These are phyloP conservation scores for Lepidopterella palustris DNA, from an alignment of 495 filamentous ascomycete genomes.

Conservation along the genomic window DNA sequence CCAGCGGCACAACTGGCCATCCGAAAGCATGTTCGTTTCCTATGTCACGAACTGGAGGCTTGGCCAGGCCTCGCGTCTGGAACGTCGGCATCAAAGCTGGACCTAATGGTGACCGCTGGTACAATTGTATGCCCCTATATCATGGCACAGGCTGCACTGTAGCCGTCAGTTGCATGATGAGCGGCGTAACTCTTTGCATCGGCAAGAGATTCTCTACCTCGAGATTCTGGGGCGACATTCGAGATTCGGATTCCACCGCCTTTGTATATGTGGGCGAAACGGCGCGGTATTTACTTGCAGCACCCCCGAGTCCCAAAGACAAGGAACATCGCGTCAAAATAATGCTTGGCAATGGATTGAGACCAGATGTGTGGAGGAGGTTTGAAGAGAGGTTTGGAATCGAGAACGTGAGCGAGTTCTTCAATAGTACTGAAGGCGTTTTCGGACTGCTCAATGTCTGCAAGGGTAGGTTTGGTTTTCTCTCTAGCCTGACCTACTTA, in stretches of 20 bases:
- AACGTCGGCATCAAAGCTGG: slow-evolving; percentile 32
- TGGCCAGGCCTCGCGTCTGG: slow-evolving; percentile 29
- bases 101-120: slow-evolving; percentile 55
- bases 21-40: slow-evolving; percentile 57
- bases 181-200: slow-evolving; percentile 57
- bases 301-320: slow-evolving; percentile 58
- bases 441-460: slow-evolving; percentile 31
- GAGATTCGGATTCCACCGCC: slow-evolving; percentile 58
- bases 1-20: slow-evolving; percentile 58
- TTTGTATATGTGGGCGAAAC: slow-evolving; percentile 85
- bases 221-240: slow-evolving; percentile 69
- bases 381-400: slow-evolving; percentile 50
- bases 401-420: slow-evolving; percentile 35
- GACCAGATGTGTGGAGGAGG: slow-evolving; percentile 68
- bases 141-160: slow-evolving; percentile 65
- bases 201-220: slow-evolving; percentile 64
- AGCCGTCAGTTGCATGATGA: slow-evolving; percentile 48
- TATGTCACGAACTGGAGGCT: slow-evolving; percentile 34
- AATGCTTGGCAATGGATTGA: slow-evolving; percentile 72
- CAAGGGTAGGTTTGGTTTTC: slow-evolving; percentile 11
- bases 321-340: slow-evolving; percentile 56
- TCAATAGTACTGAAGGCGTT: slow-evolving; percentile 39
- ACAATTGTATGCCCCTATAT: slow-evolving; percentile 75
- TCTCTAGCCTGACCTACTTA: neutral
- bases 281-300: slow-evolving; percentile 65